These are phyloP conservation scores for Hypsizygus marmoreus DNA, from an alignment of 768 basidiomycete genomes.

Conservation along the genomic window DNA sequence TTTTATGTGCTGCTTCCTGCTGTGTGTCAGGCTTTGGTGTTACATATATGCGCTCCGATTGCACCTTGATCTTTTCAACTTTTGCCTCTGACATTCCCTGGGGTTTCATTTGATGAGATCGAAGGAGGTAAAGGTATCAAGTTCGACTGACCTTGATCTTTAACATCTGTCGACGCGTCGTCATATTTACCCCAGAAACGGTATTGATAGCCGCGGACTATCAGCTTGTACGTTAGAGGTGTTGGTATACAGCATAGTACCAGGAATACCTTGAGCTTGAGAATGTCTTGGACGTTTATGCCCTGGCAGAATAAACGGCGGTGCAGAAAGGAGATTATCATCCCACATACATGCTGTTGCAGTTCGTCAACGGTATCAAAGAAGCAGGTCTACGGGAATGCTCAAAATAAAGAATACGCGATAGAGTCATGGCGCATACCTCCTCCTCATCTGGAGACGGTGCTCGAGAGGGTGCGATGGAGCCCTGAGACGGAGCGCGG, in stretches of 20 bases:
- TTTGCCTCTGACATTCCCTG: conserved; percentile 97
- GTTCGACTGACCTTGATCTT: conserved; percentile 86
- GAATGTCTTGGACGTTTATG: conserved; percentile 93
- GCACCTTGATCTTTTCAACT: conserved; percentile 93
- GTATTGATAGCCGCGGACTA: conserved; percentile 84
- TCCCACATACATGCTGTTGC: conserved; percentile 75
- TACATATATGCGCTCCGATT: conserved; percentile 6
- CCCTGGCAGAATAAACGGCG: conserved; percentile 58
- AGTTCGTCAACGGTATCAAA: conserved; percentile 86
- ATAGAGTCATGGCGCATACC: conserved; percentile 21
- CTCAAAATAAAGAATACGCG: background rate
- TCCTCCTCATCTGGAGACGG: conserved; percentile 50
- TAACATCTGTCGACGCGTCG: conserved; percentile 82
- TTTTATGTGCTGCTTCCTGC: conserved; percentile 89
- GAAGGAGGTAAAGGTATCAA: conserved; percentile 19
- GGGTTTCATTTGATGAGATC: conserved; percentile 3
- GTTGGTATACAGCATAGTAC: conserved; percentile 17
- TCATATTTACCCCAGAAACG: conserved; percentile 88
- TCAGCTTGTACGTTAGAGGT: conserved; percentile 7
- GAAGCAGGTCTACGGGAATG: conserved; percentile 47
- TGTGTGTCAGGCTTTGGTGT: background rate
- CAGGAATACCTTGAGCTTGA: conserved; percentile 83
- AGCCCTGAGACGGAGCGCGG: conserved; percentile 50
- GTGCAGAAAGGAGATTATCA: too few relatives aligned
- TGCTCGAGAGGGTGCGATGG: conserved; percentile 50